Conservation (phyloP, 1,284 basidiomycete species). For the Xanthoconium separans region DNA sequence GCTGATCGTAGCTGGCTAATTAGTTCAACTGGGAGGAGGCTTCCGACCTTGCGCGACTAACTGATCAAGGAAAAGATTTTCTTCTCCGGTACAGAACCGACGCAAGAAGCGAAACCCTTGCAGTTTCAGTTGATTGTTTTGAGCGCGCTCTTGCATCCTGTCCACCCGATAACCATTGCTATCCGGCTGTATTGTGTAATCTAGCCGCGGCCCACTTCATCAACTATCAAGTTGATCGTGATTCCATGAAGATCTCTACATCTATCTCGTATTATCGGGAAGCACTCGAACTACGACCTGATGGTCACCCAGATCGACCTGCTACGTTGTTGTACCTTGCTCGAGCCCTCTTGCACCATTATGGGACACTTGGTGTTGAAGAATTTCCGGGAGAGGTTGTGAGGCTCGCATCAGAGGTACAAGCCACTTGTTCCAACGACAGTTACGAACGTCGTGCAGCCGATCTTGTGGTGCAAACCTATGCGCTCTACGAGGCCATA, state of each 20-base stretch:
- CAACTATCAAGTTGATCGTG: neutral
- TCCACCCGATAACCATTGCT: neutral
- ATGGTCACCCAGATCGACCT: neutral
- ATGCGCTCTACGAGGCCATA: neutral
- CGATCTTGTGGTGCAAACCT: neutral
- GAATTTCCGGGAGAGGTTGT: neutral
- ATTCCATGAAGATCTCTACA: neutral
- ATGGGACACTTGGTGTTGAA: neutral
- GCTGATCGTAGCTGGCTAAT: neutral
- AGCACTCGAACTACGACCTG: neutral
- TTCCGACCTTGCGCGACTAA: neutral
- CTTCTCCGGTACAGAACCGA: slow-evolving; percentile 1
- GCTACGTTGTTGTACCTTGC: neutral
- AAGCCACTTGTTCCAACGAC: neutral
- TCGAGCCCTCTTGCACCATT: neutral
- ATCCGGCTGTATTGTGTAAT: slow-evolving; percentile 7
- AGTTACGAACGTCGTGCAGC: slow-evolving; percentile 1
- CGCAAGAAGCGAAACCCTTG: neutral
- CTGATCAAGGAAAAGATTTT: slow-evolving; percentile 1
- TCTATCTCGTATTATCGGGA: slow-evolving; percentile 1
- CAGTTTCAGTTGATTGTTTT: slow-evolving; percentile 5
- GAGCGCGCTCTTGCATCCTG: neutral
- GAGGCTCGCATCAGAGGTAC: neutral
- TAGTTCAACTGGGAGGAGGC: neutral
- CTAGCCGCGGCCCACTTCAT: slow-evolving; percentile 5